Percentiles rank a stretch among this genome's conserved stretches.
These are phyloP conservation scores for Arthroderma sp. DNA, from an alignment of 2,329 filamentous ascomycete species.

Conservation along the genomic window DNA sequence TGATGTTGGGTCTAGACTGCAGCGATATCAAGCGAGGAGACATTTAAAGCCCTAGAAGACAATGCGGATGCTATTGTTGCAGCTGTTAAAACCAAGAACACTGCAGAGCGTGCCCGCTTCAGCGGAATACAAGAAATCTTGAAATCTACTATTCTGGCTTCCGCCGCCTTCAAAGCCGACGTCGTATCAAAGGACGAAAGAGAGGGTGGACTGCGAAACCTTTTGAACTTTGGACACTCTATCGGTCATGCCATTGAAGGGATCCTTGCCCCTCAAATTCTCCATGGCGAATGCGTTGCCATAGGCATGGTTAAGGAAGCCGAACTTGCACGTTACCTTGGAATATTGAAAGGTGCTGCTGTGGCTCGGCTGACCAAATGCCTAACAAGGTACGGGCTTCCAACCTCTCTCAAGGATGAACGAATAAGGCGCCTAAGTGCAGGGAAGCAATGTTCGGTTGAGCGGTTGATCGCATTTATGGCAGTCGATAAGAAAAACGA, in stretches of 20 bases:
- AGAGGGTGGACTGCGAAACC: constrained; percentile 83
- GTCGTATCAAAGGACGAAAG: constrained; percentile 92
- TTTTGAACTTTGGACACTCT: constrained; percentile 95
- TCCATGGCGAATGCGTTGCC: constrained; percentile 90
- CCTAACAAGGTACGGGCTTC: constrained; percentile 83
- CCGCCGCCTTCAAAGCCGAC: constrained; percentile 82
- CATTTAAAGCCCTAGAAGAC: constrained; percentile 72
- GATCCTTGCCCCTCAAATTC: constrained; percentile 82
- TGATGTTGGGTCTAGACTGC: constrained; percentile 50
- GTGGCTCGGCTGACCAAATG: constrained; percentile 86
- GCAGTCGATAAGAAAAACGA: constrained; percentile 98
- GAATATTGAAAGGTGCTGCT: constrained; percentile 69
- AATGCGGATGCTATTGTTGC: constrained; percentile 65
- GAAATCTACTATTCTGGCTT: constrained; percentile 72
- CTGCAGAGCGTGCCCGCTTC: constrained; percentile 47
- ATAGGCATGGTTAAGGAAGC: constrained; percentile 99
- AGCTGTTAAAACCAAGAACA: constrained; percentile 50
- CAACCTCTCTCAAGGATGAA: constrained; percentile 72
- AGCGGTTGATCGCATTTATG: constrained; percentile 82
- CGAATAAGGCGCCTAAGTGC: constrained; percentile 69
- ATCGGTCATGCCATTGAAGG: constrained; percentile 96
- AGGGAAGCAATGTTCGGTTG: constrained; percentile 75
- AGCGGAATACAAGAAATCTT: constrained; percentile 56
- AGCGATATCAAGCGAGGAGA: constrained; percentile 82
- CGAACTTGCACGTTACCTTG: constrained; percentile 78